These are phyloP conservation scores for Brassica rapa DNA, from an alignment of 345 rosid genomes.

Conservation along the genomic window DNA sequence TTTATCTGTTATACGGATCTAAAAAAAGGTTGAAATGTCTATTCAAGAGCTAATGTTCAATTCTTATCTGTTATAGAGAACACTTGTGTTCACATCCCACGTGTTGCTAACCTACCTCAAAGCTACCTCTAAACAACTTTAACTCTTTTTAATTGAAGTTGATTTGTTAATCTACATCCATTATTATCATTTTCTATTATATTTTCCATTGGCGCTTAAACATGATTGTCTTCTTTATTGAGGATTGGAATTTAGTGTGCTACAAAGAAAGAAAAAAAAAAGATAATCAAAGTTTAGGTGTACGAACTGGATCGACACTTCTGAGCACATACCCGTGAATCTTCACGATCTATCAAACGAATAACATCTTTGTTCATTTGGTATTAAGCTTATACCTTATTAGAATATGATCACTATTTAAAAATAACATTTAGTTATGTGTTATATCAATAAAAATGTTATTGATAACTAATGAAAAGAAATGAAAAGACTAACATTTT, in stretches of 20 bases:
- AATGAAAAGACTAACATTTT: background rate
- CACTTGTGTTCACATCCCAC: constrained; percentile 9
- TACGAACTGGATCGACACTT: background rate
- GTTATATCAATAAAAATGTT: background rate
- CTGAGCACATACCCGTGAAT: background rate
- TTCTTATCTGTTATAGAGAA: background rate
- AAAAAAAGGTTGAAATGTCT: background rate
- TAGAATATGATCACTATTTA: background rate
- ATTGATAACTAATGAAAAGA: background rate
- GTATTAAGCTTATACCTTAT: background rate
- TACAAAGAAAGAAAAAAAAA: background rate
- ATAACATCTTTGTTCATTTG: background rate
- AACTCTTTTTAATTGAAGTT: background rate
- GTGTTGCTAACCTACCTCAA: constrained; percentile 8
- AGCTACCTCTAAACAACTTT: background rate
- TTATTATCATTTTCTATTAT: constrained; percentile 14
- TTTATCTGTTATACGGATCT: background rate
- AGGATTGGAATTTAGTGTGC: background rate
- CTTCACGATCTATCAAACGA: background rate
- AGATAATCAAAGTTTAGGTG: constrained; percentile 4
- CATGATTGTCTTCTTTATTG: background rate
- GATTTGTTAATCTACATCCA: constrained; percentile 1
- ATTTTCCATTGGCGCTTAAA: constrained; percentile 11
- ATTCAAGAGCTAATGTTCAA: background rate
- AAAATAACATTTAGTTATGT: background rate